Conservation (phyloP, 176 grass and related monocot genomes). For the Neostapfia colusana region DNA sequence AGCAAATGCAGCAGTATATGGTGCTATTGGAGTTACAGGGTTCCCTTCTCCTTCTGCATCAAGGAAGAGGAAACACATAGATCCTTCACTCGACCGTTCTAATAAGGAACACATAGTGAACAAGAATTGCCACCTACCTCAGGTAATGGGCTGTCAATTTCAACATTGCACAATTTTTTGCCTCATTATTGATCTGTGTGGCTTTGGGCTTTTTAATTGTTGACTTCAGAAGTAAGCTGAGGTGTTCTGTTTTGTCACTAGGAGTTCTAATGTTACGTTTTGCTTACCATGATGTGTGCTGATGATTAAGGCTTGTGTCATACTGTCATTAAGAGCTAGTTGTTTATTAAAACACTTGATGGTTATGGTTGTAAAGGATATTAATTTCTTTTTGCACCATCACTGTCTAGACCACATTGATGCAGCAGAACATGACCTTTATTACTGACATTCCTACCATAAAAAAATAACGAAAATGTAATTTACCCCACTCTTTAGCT, state of each 20-base stretch:
- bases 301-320: background rate
- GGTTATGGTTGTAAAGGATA: conserved; percentile 2
- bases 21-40: conserved; percentile 67
- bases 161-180: conserved; percentile 5
- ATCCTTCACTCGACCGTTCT: conserved; percentile 57
- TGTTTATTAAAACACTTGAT: background rate
- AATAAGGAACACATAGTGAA: conserved; percentile 49
- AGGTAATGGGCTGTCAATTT: conserved; percentile 57
- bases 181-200: conserved; percentile 22
- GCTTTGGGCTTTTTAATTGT: conserved; percentile 23
- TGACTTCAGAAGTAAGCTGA: conserved; percentile 32
- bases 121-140: conserved; percentile 48
- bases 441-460: background rate
- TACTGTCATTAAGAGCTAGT: background rate
- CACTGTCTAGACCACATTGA: background rate
- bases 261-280: background rate
- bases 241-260: conserved; percentile 6
- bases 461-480: background rate
- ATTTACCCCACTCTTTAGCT: background rate
- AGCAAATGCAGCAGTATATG: conserved; percentile 78
- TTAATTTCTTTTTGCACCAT: background rate
- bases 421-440: too few species aligned
- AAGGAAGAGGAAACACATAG: conserved; percentile 72
- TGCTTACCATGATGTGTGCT: conserved; percentile 13
- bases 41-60: conserved; percentile 75